Percentiles rank a stretch among this genome's conserved stretches.
phyloP scores from a whole-genome alignment of 2,329 filamentous ascomycete species.

The Didymella exigua region DNA sequence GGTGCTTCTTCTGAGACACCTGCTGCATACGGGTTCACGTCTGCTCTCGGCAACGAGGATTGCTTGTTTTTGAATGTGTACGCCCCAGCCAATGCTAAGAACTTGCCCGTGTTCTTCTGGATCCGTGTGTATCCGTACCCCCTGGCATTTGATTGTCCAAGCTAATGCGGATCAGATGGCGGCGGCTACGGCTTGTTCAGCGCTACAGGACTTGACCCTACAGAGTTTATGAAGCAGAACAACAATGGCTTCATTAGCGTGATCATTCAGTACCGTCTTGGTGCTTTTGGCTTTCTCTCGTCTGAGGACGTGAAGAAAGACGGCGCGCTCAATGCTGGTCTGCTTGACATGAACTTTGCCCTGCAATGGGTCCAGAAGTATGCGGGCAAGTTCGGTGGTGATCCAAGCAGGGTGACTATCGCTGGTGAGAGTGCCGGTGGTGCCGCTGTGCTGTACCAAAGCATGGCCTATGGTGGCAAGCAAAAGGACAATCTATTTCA shows the following conservation, averaged over 20 bases:
- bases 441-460: slow-evolving; percentile 57
- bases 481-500: slow-evolving; percentile 39
- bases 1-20: slow-evolving; percentile 37
- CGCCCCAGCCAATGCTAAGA: slow-evolving; percentile 50
- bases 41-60: slow-evolving; percentile 46
- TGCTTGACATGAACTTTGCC: slow-evolving; percentile 67
- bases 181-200: slow-evolving; percentile 48
- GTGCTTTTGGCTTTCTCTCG: slow-evolving; percentile 66
- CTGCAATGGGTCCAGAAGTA: slow-evolving; percentile 67
- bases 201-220: slow-evolving; percentile 37
- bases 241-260: slow-evolving; percentile 59
- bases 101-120: slow-evolving; percentile 61
- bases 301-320: slow-evolving; percentile 60
- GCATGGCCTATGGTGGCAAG: slow-evolving; percentile 50
- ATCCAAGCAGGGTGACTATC: slow-evolving; percentile 64
- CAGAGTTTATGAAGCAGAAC: slow-evolving; percentile 50
- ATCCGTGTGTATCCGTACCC: slow-evolving; percentile 48
- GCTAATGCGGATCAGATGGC: slow-evolving; percentile 46
- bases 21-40: slow-evolving; percentile 38
- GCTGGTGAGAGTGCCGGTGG: slow-evolving; percentile 67
- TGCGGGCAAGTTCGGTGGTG: slow-evolving; percentile 59
- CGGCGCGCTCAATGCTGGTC: slow-evolving; percentile 66
- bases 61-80: slow-evolving; percentile 51
- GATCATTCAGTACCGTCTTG: slow-evolving; percentile 69
- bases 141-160: slow-evolving; percentile 2